A percentile compares a stretch with the other conserved stretches of the same genome.
These are phyloP conservation scores for Tillandsia leiboldiana DNA, from an alignment of 176 grass and related monocot genomes.

Conservation along the genomic window DNA sequence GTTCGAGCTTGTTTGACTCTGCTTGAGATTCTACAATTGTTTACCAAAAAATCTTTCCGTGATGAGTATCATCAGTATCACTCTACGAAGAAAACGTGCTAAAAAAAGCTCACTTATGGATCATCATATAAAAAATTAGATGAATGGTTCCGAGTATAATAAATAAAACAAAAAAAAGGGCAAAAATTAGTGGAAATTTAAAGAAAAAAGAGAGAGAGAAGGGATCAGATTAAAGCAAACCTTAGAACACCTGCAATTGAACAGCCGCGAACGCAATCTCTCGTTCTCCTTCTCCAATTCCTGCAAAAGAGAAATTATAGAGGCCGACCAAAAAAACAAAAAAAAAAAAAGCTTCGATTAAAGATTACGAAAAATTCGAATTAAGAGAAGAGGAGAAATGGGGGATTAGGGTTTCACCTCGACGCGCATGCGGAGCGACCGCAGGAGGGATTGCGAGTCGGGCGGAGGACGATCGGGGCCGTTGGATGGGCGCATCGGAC, in stretches of 20 bases:
- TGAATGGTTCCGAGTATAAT: too few relatives aligned
- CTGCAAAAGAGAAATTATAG: constrained; percentile 17
- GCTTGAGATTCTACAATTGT: too few relatives aligned
- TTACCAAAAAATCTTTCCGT: too few relatives aligned
- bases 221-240: constrained; percentile 15
- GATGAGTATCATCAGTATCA: too few relatives aligned
- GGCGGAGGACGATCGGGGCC: not conserved
- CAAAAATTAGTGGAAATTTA: not conserved
- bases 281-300: constrained; percentile 72
- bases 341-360: not conserved
- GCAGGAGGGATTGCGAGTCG: not conserved
- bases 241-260: constrained; percentile 50
- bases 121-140: too few relatives aligned
- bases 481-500: not conserved
- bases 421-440: not conserved
- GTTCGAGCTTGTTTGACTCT: too few relatives aligned
- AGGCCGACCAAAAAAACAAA: not conserved
- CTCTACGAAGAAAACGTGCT: too few relatives aligned
- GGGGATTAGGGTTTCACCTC: not conserved
- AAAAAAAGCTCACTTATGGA: too few relatives aligned
- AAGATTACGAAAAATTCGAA: too few relatives aligned
- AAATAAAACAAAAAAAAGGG: too few relatives aligned
- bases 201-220: constrained; percentile 3
- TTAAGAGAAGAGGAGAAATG: too few relatives aligned
- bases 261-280: constrained; percentile 30